A percentile compares a stretch with the other conserved stretches of the same genome.
Evolutionary conservation across 305 asterid species (phyloP).

Genomic region (Euphrasia arctica): DNA sequence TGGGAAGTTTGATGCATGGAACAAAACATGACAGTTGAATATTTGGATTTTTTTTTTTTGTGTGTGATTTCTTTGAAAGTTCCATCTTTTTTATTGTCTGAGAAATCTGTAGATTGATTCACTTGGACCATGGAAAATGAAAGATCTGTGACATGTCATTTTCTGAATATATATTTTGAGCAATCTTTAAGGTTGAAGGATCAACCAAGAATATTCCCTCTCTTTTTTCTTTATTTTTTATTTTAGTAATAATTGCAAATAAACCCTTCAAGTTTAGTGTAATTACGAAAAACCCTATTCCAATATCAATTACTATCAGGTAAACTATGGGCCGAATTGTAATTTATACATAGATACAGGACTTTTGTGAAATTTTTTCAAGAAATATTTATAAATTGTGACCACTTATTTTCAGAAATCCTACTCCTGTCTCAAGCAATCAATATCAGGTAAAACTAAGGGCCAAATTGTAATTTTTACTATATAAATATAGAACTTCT

Average conservation of each 20-base stretch:
- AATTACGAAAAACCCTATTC: not conserved
- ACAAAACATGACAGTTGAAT: constrained; percentile 26
- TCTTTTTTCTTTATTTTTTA: not conserved
- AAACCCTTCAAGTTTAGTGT: not conserved
- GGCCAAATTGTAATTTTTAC: too few species aligned
- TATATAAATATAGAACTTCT: too few species aligned
- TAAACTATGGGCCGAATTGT: not conserved
- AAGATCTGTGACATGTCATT: constrained; percentile 22
- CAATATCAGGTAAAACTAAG: too few species aligned
- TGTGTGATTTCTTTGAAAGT: not conserved
- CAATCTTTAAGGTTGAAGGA: constrained; percentile 15
- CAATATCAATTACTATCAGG: too few species aligned
- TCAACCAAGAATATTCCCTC: constrained; percentile 37
- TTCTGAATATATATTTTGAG: constrained; percentile 4
- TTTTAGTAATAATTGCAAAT: not conserved
- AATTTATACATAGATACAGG: not conserved
- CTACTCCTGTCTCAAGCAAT: not conserved
- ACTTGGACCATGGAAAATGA: constrained; percentile 21
- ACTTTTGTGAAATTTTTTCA: not conserved
- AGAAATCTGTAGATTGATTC: not conserved
- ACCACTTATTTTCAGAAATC: constrained; percentile 49
- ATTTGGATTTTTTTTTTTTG: constrained; percentile 9
- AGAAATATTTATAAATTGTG: constrained; percentile 26
- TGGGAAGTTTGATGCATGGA: constrained; percentile 24
- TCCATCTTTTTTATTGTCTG: not conserved